Base-by-base conservation (phyloP, 768 basidiomycete genomes). In the Xanthoconium stramineum region DNA sequence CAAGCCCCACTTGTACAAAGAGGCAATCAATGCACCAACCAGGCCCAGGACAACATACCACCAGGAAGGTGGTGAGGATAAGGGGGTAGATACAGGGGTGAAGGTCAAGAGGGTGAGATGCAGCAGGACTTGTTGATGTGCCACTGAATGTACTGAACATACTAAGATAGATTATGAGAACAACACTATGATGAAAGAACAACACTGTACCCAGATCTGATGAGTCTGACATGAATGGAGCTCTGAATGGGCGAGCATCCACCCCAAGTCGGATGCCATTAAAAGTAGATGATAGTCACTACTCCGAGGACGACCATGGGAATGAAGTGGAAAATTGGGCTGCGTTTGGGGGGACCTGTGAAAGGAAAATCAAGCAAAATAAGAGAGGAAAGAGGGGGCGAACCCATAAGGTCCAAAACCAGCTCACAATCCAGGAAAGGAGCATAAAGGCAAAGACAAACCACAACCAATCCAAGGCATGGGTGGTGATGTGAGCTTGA, bases 121-220 rank as follows among this genome's bases (percentile, higher is more conserved):
- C 13, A 83, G 64, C 11, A 80, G 60, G 1, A 83, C 83, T 7
- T 79, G 47, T 78, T 82, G 73, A 83, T 79, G 54, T 79, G 76
- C 80, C 79, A 82, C 54, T 80, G 79, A 62, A 83, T 80, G 58
- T 81, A 83, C 38, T 79, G 74, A 1, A 76, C n/a, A n/a, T n/a
- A n/a, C 78, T 78, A n/a, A 5, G 36, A 19, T n/a, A 12, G 7
- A 4, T 10, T 2, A 39, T 50, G 37, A 50, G 58, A 36, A 38
- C 10, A 3, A 13, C 6, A 9, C 15, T 19, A 12, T 5, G 17
- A 3, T 0, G 1, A 0, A 24, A 8, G 17, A 30, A 19, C 2
- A 3, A 12, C 24, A 17, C 52, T 74, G 48, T 71, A 83, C 75
- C 78, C 77, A 76, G 70, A 76, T 72, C 64, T 70, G 75, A 20